A percentile compares a stretch with the other conserved stretches of the same genome.
These are phyloP conservation scores for Pisolithus albus DNA, from an alignment of 768 basidiomycete genomes.

Conservation along the genomic window DNA sequence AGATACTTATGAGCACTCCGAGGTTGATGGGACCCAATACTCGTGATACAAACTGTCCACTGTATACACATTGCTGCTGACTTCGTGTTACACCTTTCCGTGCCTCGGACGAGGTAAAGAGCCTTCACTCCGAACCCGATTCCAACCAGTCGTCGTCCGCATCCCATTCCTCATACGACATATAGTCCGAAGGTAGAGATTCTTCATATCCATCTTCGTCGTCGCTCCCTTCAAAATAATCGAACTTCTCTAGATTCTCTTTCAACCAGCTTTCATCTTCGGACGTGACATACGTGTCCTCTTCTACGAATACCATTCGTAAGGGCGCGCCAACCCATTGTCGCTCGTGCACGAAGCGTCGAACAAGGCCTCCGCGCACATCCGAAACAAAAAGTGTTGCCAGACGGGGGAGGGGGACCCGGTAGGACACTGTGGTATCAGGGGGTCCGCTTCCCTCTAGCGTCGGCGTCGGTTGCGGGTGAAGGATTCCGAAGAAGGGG, in stretches of 20 bases:
- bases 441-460: no score
- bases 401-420: slow-evolving; percentile 44
- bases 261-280: slow-evolving; percentile 48
- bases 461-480: background rate
- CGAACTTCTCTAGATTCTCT: slow-evolving; percentile 43
- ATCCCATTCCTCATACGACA: background rate
- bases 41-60: no score
- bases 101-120: no score
- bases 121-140: no score
- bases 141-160: no score
- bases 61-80: no score
- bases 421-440: background rate
- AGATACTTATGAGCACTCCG: no score
- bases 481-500: slow-evolving; percentile 22
- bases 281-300: slow-evolving; percentile 34
- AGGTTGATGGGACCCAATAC: no score
- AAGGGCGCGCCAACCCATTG: slow-evolving; percentile 40
- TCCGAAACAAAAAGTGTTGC: slow-evolving; percentile 41
- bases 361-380: slow-evolving; percentile 36
- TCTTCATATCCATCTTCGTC: slow-evolving; percentile 29
- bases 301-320: slow-evolving; percentile 38
- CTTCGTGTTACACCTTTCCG: no score
- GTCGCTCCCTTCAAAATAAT: slow-evolving; percentile 52
- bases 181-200: slow-evolving; percentile 12
- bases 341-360: slow-evolving; percentile 38